These are phyloP conservation scores for Millerago galiae DNA, from an alignment of 805 yeast species.

Conservation along the genomic window DNA sequence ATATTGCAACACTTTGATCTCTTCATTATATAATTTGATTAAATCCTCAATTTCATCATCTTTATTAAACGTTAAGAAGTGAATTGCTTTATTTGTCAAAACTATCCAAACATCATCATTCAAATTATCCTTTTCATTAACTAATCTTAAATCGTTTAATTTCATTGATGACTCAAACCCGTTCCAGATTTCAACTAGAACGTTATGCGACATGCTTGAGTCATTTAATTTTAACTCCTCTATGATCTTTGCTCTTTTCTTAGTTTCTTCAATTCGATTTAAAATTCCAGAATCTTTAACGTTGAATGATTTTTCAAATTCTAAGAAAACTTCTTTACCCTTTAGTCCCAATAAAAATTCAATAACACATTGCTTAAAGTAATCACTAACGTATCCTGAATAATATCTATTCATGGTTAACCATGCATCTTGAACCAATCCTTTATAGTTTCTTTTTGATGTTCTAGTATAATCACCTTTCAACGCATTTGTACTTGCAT, in stretches of 20 bases:
- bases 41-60: slow-evolving; percentile 10
- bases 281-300: slow-evolving; percentile 17
- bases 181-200: slow-evolving; percentile 22
- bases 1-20: slow-evolving; percentile 22
- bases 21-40: slow-evolving; percentile 15
- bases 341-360: slow-evolving; percentile 36
- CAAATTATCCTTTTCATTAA: background rate
- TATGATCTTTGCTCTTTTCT: slow-evolving; percentile 16
- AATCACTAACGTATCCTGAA: slow-evolving; percentile 38
- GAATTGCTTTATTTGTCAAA: slow-evolving; percentile 17
- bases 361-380: slow-evolving; percentile 36
- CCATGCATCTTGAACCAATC: slow-evolving; percentile 37
- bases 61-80: slow-evolving; percentile 20
- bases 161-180: slow-evolving; percentile 20
- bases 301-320: slow-evolving; percentile 32
- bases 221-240: slow-evolving; percentile 11
- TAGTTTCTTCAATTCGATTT: slow-evolving; percentile 21
- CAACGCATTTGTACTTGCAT: slow-evolving; percentile 51
- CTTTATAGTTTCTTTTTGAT: slow-evolving; percentile 34
- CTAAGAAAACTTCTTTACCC: slow-evolving; percentile 30
- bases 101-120: slow-evolving; percentile 14
- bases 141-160: slow-evolving; percentile 14
- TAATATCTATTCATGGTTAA: slow-evolving; percentile 36
- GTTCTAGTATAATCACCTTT: slow-evolving; percentile 43
- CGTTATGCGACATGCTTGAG: slow-evolving; percentile 16